Evolutionary conservation across 768 basidiomycete species (phyloP), one percentile per base, ranked within the genome.

Genomic region (Xanthoconium purpureum): DNA sequence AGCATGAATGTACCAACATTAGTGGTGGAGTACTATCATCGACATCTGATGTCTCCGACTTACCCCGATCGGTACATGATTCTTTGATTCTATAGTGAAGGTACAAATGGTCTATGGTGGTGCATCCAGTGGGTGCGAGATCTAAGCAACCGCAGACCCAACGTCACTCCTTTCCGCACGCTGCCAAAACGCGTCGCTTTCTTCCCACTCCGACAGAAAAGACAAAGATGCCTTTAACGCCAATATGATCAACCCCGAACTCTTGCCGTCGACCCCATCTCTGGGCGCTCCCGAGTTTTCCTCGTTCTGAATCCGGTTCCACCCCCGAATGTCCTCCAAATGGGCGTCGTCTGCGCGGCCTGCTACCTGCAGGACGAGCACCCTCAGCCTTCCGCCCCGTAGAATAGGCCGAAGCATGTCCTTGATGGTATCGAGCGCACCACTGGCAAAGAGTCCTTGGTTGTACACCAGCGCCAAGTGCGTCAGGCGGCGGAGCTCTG

Each of bases 401-500:
- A 66, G 14, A 12, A 66, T 15, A 8, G 47, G 58, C 12, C 2
- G n/a, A 14, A 60, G 54, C 54, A 58, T 38, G 30, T 38, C 50
- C 38, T 24, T 29, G 29, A 59, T 14, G 14, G 30, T 24, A 7
- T 42, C 46, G n/a, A 44, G 17, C 24, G 24, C 24, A 4, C 24
- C 24, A 35, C 47, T 30, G 6, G 40, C 47, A 18, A 24, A 14
- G 20, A 50, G 42, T 18, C 32, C 40, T 3, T 57, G 50, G 11
- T 58, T 44, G 36, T 59, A 55, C 13, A 57, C 55, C 50, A 60
- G 29, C 24, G 59, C 57, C 49, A 66, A 30, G 40, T 62, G 59
- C 1, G 62, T 67, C 49, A 64, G 56, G 40, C 50, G 42, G 35
- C 35, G 39, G 15, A 66, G 53, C 39, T 53, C 56, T 9, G 51